A percentile compares a stretch with the other conserved stretches of the same genome.
Evolutionary conservation across 148 eudicot genomes (phyloP).

Genomic region (Cornus kousa): DNA sequence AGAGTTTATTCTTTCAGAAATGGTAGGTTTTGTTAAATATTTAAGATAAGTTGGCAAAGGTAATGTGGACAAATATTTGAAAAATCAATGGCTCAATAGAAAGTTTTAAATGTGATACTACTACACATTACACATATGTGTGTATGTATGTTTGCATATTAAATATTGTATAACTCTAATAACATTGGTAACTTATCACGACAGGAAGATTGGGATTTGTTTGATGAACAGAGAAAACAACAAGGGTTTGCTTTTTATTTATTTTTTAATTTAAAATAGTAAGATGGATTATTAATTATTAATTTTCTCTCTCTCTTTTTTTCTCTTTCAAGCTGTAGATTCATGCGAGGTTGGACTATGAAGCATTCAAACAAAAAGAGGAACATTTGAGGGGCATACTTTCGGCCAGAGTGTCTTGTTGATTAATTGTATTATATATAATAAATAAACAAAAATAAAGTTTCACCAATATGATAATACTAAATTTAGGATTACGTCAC

Average conservation of each 20-base stretch:
- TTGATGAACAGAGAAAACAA: neutral
- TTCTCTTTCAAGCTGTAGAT: conserved; percentile 17
- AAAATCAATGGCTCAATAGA: no score
- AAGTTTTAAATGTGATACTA: no score
- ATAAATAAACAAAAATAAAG: neutral
- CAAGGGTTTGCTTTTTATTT: neutral
- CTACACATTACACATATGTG: no score
- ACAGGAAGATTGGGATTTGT: neutral
- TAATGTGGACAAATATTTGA: neutral
- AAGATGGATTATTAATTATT: neutral
- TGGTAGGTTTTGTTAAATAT: no score
- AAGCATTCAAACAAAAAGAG: conserved; percentile 7
- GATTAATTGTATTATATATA: neutral
- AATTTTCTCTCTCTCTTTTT: conserved; percentile 2
- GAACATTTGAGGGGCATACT: neutral
- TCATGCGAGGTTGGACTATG: conserved; percentile 3
- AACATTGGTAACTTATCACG: neutral
- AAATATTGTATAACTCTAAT: neutral
- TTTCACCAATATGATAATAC: neutral
- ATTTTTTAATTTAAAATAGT: neutral
- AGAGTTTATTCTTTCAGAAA: no score
- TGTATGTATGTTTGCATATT: no score
- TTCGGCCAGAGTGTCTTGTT: conserved; percentile 8
- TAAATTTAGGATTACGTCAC: neutral
- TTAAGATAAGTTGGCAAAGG: neutral